Percentiles rank a stretch among this genome's conserved stretches.
Evolutionary conservation across 768 basidiomycete genomes (phyloP).

Genomic region (Boletus pseudopeckii): DNA sequence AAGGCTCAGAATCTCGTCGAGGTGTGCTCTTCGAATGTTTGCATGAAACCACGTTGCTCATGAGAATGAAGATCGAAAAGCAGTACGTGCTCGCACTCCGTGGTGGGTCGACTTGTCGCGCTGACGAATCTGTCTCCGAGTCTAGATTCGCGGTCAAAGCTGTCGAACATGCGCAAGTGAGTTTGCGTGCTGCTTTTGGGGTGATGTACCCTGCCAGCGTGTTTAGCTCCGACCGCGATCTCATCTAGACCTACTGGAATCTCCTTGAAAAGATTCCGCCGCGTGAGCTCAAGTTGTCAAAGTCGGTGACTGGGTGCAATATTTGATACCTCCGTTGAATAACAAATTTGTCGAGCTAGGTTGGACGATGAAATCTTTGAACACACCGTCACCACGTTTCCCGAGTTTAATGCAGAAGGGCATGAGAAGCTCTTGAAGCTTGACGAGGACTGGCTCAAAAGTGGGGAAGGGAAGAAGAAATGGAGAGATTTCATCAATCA

Average conservation of each 20-base stretch:
- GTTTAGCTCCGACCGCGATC: slow-evolving; percentile 10
- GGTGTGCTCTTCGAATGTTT: slow-evolving; percentile 42
- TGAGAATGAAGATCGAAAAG: slow-evolving; percentile 77
- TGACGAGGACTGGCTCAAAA: slow-evolving; percentile 94
- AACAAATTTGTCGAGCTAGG: slow-evolving; percentile 38
- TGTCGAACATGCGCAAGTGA: slow-evolving; percentile 92
- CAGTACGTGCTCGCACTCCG: slow-evolving; percentile 54
- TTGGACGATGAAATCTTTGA: slow-evolving; percentile 90
- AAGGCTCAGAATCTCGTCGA: slow-evolving; percentile 90
- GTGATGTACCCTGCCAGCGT: neutral
- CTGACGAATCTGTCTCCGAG: slow-evolving; percentile 11
- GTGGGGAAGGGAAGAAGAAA: slow-evolving; percentile 74
- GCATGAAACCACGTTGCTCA: slow-evolving; percentile 20
- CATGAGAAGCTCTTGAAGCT: slow-evolving; percentile 52
- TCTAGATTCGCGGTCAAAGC: slow-evolving; percentile 64
- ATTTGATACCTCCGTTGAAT: slow-evolving; percentile 4
- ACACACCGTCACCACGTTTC: slow-evolving; percentile 73
- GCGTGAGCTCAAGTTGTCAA: slow-evolving; percentile 73
- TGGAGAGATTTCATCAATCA: slow-evolving; percentile 87
- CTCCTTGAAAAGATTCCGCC: slow-evolving; percentile 80
- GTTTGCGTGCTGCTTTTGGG: slow-evolving; percentile 22
- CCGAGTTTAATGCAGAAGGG: slow-evolving; percentile 59
- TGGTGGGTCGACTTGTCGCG: neutral
- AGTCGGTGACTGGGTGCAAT: slow-evolving; percentile 43
- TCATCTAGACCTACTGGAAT: slow-evolving; percentile 86